phyloP scores from a whole-genome alignment of 208 protist species.

The Crithidia bombi region DNA sequence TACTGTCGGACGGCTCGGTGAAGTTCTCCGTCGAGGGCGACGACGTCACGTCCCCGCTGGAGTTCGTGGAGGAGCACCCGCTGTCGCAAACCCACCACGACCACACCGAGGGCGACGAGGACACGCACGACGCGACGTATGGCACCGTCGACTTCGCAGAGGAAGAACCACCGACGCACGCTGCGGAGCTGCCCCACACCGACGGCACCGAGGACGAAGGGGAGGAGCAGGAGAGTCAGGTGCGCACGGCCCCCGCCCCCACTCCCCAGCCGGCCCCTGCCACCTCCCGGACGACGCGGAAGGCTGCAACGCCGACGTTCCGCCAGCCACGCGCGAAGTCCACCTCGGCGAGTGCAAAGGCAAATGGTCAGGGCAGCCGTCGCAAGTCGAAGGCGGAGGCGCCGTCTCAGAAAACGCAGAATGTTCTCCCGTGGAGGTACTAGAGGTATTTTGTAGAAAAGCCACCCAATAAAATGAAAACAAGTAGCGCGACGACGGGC shows the following conservation, averaged over 20 bases:
- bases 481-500: background rate
- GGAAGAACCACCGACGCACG: constrained; percentile 5
- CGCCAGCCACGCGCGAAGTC: background rate
- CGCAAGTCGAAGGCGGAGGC: constrained; percentile 2
- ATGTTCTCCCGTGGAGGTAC: background rate
- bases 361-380: background rate
- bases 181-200: background rate
- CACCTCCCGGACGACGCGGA: background rate
- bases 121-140: constrained; percentile 1
- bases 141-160: constrained; percentile 3
- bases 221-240: constrained; percentile 15
- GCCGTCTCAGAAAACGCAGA: constrained; percentile 3
- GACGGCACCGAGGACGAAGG: background rate
- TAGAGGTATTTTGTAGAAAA: background rate
- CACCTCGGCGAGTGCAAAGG: background rate
- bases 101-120: background rate
- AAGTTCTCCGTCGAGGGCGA: constrained; percentile 2
- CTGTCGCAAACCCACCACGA: background rate
- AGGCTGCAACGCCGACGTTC: background rate
- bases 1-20: constrained; percentile 1
- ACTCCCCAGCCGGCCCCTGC: constrained; percentile 11
- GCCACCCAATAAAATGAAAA: background rate
- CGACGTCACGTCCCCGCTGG: background rate
- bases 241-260: constrained; percentile 16
- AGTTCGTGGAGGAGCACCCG: background rate